Conservation (phyloP, 108 stramenopile genomes). For the Tribonema minus region DNA sequence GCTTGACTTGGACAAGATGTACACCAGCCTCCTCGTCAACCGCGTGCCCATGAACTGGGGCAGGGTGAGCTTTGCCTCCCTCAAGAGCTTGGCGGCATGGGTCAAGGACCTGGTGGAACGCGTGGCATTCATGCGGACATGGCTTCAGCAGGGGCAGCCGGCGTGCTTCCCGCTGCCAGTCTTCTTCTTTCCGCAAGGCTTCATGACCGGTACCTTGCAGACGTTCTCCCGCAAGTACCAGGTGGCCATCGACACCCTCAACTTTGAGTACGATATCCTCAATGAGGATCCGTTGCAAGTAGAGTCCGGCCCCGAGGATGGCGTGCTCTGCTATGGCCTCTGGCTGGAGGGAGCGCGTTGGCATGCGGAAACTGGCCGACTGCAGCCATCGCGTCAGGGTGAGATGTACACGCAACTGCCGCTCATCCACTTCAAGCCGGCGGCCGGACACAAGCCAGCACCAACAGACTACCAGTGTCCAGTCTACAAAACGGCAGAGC, state of each 20-base stretch:
- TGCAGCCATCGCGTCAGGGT: conserved; percentile 50
- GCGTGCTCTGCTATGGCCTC: conserved; percentile 58
- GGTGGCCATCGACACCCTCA: conserved; percentile 63
- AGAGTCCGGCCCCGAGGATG: conserved; percentile 56
- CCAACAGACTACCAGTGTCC: conserved; percentile 57
- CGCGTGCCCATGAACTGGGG: conserved; percentile 57
- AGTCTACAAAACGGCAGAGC: conserved; percentile 64
- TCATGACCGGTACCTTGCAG: conserved; percentile 70
- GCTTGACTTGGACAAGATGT: conserved; percentile 63
- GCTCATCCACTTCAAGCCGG: conserved; percentile 61
- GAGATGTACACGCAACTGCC: conserved; percentile 63
- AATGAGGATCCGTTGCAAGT: conserved; percentile 34
- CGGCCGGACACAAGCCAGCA: conserved; percentile 51
- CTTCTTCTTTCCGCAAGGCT: conserved; percentile 70
- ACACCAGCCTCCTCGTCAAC: conserved; percentile 61
- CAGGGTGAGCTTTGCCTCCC: conserved; percentile 58
- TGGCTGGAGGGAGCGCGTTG: conserved; percentile 64
- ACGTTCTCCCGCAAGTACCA: conserved; percentile 62
- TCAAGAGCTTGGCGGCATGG: conserved; percentile 63
- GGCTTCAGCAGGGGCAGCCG: conserved; percentile 62
- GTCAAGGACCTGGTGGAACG: conserved; percentile 57
- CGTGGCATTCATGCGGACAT: conserved; percentile 56
- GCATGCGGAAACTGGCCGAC: conserved; percentile 31
- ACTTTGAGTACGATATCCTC: conserved; percentile 53
- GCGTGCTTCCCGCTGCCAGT: conserved; percentile 57